Base-by-base conservation (phyloP, 2,329 filamentous ascomycete genomes). In the Botryosphaeria dothidea region DNA sequence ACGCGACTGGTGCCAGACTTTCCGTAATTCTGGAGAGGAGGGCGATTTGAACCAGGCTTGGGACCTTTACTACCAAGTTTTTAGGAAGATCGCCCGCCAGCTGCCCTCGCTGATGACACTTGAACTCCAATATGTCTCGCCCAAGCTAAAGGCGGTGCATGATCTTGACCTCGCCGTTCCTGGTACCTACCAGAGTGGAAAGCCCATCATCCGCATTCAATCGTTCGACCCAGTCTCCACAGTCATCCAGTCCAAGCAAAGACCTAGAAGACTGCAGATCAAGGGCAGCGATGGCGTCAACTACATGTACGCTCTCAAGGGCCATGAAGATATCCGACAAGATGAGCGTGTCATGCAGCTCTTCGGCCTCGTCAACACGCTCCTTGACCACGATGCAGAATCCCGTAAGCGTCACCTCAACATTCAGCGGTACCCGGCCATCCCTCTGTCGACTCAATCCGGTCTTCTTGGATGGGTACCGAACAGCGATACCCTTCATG, bases 331-430 rank as follows among this genome's bases (percentile, higher is more conserved):
- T 82, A 97, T 99, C 69, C 90, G 95, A 66, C 95, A 99, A 79
- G 95, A 99, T 74, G 95, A 99, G 80, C 90, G 96, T 79, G 95
- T 99, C 70, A 99, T 99, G 96, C 95, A 99, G 79, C 86, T 99
- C 38, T 99, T 99, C 74, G 95, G 95, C 45, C 86, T 99, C 15
- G 95, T 94, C 81, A 99, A 99, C 77, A 99, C 96, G 0, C 86
- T 99, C 1, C 86, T 99, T 46, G 86, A 92, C 51, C 94, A 94
- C 73, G 96, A 99, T 75, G 92, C 92, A 3, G 96, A 99, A 79
- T 95, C 91, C 71, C 96, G 97, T 80, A 99, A 99, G 83, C 89
- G 95, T 9, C 95, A 99, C 79, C 87, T 99, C 68, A 96, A 93
- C 71, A 98, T 99, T 68, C 93, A 98, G 77, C 88, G 92, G 69